Base-by-base conservation (phyloP, 805 yeast genomes). In the Wickerhamiella australiensis region DNA sequence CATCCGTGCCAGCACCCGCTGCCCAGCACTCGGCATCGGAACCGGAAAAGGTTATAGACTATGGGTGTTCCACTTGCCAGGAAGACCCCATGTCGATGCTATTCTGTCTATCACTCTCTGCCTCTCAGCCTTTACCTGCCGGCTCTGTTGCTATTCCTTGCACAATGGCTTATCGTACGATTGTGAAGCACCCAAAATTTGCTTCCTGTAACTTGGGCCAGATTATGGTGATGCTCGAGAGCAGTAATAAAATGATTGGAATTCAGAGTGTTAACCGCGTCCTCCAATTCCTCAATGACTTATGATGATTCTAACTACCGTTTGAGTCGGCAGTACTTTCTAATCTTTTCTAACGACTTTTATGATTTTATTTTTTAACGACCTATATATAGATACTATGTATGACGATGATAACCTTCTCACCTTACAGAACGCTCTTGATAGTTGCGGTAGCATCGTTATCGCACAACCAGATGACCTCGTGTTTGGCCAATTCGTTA, bases 391-490 rank as follows among this genome's bases (percentile, higher is more conserved):
- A 35, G 21, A 15, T 8, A 35, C 21, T 15, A n/a, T 35, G n/a
- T 35, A 35, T 43, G 17, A 26, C 15, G 25, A 38, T 15, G 12
- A 38, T 26, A 11, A 20, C 9, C 21, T 3, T 21, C 31, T 5
- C 2, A 5, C 3, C 8, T 23, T 35, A n/a, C 38, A 31, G 22
- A 6, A 15, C 26, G 25, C 22, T 55, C 52, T 45, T 27, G 33
- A 36, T 7, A 18, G 25, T 37, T 36, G 82, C 85, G 36, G 85
- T 67, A 1, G 96, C 95, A n/a, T 74, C 77, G 50, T 77, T 76
- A 64, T 85, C 81, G 40, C 85, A 90, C 64, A 87, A 84, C 96
- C 96, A 88, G 42, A 73, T 62, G 8, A 83, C 86, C 4, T 69
- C 72, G 46, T 66, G 65, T 44, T 56, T 51, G 46, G 65, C 67